Conservation (phyloP, 1,284 basidiomycete genomes). For the Sanguinoderma infundibulare region DNA sequence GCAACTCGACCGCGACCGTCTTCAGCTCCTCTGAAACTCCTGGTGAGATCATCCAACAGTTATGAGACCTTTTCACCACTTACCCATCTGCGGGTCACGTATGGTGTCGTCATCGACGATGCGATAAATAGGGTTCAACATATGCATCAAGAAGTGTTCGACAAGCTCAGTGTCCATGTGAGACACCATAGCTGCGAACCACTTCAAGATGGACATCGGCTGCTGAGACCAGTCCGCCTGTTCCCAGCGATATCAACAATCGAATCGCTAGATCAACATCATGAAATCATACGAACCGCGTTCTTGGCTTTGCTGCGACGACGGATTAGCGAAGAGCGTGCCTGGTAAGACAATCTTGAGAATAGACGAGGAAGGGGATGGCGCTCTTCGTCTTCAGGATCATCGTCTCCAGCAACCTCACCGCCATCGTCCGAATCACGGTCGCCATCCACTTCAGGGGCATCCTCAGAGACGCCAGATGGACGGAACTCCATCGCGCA, state of each 20-base stretch:
- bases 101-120: constrained; percentile 86
- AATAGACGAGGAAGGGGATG: constrained; percentile 91
- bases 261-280: not conserved
- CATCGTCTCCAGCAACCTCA: constrained; percentile 39
- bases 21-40: constrained; percentile 80
- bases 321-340: constrained; percentile 73
- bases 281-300: constrained; percentile 45
- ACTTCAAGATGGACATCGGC: constrained; percentile 82
- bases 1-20: constrained; percentile 82
- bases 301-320: constrained; percentile 57
- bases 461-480: constrained; percentile 14
- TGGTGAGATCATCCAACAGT: not conserved
- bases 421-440: constrained; percentile 33
- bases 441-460: constrained; percentile 26
- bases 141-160: constrained; percentile 79
- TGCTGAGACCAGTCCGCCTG: constrained; percentile 79
- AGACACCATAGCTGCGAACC: constrained; percentile 91
- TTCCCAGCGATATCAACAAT: not conserved
- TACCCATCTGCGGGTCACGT: constrained; percentile 80
- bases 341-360: constrained; percentile 91
- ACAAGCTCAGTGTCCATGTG: constrained; percentile 64
- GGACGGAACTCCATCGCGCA: constrained; percentile 43
- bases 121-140: constrained; percentile 87
- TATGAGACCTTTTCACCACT: constrained; percentile 32
- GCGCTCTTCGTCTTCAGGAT: constrained; percentile 38